Conservation (phyloP, 2,329 filamentous ascomycete species). For the Myrmaecium sp. region DNA sequence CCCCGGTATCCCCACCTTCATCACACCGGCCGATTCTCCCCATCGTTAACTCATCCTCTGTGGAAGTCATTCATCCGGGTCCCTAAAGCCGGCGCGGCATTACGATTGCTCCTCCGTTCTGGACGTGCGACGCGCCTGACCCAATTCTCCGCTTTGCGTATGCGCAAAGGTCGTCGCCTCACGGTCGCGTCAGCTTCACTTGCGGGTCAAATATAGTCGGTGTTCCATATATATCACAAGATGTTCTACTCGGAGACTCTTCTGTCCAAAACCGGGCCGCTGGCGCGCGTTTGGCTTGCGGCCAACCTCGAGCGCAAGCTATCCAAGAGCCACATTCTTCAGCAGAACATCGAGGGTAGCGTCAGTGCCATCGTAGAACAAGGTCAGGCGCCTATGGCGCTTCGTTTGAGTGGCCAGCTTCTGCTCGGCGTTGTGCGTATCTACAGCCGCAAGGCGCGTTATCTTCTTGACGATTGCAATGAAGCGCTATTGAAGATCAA, state of each 20-base stretch:
- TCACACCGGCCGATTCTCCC: too few species aligned
- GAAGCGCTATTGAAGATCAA: conserved; percentile 97
- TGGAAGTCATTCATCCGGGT: too few species aligned
- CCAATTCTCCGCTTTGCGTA: too few species aligned
- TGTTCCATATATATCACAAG: too few species aligned
- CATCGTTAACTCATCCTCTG: too few species aligned
- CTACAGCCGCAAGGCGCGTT: conserved; percentile 92
- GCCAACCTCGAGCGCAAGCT: conserved; percentile 97
- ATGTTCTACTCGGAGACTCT: conserved; percentile 99
- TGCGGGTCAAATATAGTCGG: too few species aligned
- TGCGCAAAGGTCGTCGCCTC: too few species aligned
- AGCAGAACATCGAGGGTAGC: conserved; percentile 87
- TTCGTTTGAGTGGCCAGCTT: conserved; percentile 85
- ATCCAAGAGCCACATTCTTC: conserved; percentile 87
- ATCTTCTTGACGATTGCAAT: conserved; percentile 91
- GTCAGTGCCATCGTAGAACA: conserved; percentile 90
- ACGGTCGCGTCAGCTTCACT: too few species aligned
- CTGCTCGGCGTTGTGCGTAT: conserved; percentile 92
- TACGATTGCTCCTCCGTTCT: too few species aligned
- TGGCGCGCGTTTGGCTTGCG: conserved; percentile 95
- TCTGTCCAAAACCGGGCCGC: conserved; percentile 86
- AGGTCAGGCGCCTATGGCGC: conserved; percentile 81
- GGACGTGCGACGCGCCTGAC: too few species aligned
- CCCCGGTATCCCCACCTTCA: too few species aligned
- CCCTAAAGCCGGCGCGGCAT: too few species aligned